Evolutionary conservation across 345 rosid species (phyloP).

Genomic region (Microthlaspi erraticum): DNA sequence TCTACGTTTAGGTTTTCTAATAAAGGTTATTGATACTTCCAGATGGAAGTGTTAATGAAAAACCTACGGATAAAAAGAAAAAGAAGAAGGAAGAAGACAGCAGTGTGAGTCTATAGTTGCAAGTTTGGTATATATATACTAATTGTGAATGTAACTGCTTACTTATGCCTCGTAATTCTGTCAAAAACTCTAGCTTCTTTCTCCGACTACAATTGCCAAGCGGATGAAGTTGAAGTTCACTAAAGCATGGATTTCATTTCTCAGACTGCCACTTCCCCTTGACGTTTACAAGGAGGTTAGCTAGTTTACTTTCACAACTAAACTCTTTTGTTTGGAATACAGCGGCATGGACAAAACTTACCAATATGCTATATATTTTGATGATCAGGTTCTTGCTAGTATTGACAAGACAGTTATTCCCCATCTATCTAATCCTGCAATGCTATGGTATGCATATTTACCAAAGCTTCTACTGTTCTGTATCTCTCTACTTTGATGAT

Average conservation of each 20-base stretch:
- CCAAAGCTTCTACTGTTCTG: neutral
- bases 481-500: neutral
- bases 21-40: conserved; percentile 18
- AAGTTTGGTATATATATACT: neutral
- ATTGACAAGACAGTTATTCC: conserved; percentile 84
- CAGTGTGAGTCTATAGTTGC: conserved; percentile 50
- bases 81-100: conserved; percentile 47
- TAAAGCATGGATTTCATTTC: conserved; percentile 92
- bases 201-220: conserved; percentile 61
- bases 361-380: conserved; percentile 39
- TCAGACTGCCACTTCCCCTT: conserved; percentile 81
- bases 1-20: conserved; percentile 15
- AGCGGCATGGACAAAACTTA: conserved; percentile 13
- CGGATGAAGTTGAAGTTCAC: conserved; percentile 89
- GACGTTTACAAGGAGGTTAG: conserved; percentile 91
- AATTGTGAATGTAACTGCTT: neutral
- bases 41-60: conserved; percentile 32
- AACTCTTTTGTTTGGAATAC: neutral
- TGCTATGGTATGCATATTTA: conserved; percentile 63
- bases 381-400: conserved; percentile 73
- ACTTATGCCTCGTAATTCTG: neutral
- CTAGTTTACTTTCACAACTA: conserved; percentile 17
- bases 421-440: conserved; percentile 70
- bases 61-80: conserved; percentile 43
- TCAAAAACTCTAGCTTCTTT: conserved; percentile 55